These are phyloP conservation scores for Aspergillus steynii DNA, from an alignment of 495 filamentous ascomycete genomes.

Conservation along the genomic window DNA sequence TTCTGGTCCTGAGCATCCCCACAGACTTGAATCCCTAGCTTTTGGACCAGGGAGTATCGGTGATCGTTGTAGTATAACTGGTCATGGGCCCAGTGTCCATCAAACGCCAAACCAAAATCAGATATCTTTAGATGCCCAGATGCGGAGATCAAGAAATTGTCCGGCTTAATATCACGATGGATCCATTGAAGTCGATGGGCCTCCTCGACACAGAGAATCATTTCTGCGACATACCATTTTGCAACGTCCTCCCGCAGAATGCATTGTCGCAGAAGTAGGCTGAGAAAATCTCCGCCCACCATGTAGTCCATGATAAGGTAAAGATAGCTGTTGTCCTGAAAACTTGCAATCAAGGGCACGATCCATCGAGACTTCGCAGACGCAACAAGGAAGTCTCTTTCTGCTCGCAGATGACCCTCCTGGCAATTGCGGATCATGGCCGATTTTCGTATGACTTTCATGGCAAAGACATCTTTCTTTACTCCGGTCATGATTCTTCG, in stretches of 20 bases:
- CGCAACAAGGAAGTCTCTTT: slow-evolving; percentile 86
- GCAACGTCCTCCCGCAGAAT: slow-evolving; percentile 75
- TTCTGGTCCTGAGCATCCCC: slow-evolving; percentile 74
- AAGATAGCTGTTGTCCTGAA: slow-evolving; percentile 79
- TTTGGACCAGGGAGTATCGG: slow-evolving; percentile 71
- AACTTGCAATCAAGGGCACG: slow-evolving; percentile 82
- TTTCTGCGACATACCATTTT: slow-evolving; percentile 88
- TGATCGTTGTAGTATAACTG: slow-evolving; percentile 81
- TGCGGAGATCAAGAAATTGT: slow-evolving; percentile 89
- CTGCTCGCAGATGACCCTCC: slow-evolving; percentile 88
- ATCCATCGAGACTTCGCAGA: slow-evolving; percentile 84
- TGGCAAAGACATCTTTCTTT: slow-evolving; percentile 73
- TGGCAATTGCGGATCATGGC: slow-evolving; percentile 87
- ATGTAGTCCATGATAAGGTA: slow-evolving; percentile 98
- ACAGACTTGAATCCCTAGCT: slow-evolving; percentile 69
- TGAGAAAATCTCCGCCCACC: slow-evolving; percentile 92
- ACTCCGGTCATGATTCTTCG: slow-evolving; percentile 32
- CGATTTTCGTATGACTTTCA: slow-evolving; percentile 94
- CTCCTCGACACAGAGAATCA: slow-evolving; percentile 93
- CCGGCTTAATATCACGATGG: slow-evolving; percentile 93
- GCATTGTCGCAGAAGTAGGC: slow-evolving; percentile 78
- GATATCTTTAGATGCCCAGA: slow-evolving; percentile 92
- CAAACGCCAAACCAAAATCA: slow-evolving; percentile 92
- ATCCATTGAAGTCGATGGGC: slow-evolving; percentile 85
- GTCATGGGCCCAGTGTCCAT: slow-evolving; percentile 93